These are phyloP conservation scores for Pisolithus albus DNA, from an alignment of 768 basidiomycete species.

Conservation along the genomic window DNA sequence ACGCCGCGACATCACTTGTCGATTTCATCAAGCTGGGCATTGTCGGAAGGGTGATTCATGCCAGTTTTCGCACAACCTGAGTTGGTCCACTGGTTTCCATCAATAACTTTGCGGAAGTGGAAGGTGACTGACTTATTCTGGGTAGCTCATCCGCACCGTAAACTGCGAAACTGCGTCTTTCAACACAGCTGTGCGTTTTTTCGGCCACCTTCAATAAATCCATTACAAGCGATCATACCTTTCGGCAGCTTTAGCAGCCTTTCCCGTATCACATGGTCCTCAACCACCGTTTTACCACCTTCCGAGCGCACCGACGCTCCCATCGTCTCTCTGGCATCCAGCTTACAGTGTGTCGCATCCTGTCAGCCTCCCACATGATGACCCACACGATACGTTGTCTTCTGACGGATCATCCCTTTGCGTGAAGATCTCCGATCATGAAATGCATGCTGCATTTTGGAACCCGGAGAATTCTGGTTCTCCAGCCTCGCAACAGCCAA, in stretches of 20 bases:
- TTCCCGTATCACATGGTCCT: slow-evolving; percentile 2
- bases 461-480: slow-evolving; percentile 2
- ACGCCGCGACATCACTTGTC: slow-evolving; percentile 11
- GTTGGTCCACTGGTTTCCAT: slow-evolving; percentile 12
- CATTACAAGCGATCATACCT: not conserved
- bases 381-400: slow-evolving; percentile 22
- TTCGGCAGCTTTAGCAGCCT: slow-evolving; percentile 12
- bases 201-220: not conserved
- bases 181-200: slow-evolving; percentile 14
- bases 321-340: slow-evolving; percentile 22
- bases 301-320: slow-evolving; percentile 8
- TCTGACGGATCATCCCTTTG: slow-evolving; percentile 14
- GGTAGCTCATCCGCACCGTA: not conserved
- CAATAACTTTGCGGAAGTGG: not conserved
- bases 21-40: slow-evolving; percentile 20
- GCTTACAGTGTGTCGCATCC: slow-evolving; percentile 12
- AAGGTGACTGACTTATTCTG: not conserved
- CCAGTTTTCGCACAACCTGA: slow-evolving; percentile 18
- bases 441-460: slow-evolving; percentile 5
- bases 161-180: not conserved
- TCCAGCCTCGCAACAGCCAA: not conserved
- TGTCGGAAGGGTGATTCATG: slow-evolving; percentile 24
- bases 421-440: slow-evolving; percentile 8
- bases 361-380: slow-evolving; percentile 17
- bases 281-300: slow-evolving; percentile 17